A percentile compares a stretch with the other conserved stretches of the same genome.
phyloP scores from a whole-genome alignment of 2,329 filamentous ascomycete genomes.

The Akanthomyces dipterigenus region DNA sequence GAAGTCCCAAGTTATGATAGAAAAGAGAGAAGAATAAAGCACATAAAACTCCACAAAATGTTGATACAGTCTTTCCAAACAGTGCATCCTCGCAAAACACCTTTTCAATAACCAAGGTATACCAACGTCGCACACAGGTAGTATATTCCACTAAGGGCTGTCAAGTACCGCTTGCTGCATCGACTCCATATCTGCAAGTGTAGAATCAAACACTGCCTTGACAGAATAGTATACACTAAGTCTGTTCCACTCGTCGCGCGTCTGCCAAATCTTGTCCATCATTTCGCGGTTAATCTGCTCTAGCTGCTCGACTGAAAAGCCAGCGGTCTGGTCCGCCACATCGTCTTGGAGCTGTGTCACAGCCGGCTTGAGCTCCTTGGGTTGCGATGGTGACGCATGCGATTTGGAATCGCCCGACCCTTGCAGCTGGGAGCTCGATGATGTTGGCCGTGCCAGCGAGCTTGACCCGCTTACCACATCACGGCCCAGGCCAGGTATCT shows the following conservation, averaged over 20 bases:
- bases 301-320: slow-evolving; percentile 84
- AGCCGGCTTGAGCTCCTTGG: slow-evolving; percentile 39
- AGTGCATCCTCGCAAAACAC: slow-evolving; percentile 8
- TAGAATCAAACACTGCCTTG: slow-evolving; percentile 66
- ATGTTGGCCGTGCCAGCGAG: slow-evolving; percentile 30
- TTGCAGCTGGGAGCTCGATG: slow-evolving; percentile 27
- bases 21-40: not conserved
- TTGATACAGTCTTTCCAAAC: slow-evolving; percentile 12
- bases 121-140: not conserved
- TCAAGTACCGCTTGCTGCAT: slow-evolving; percentile 29
- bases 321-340: slow-evolving; percentile 62
- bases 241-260: slow-evolving; percentile 76
- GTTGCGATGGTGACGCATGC: slow-evolving; percentile 31
- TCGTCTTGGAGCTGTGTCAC: slow-evolving; percentile 54
- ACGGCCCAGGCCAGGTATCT: slow-evolving; percentile 44
- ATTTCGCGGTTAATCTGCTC: slow-evolving; percentile 87
- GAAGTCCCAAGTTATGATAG: not conserved
- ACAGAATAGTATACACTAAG: slow-evolving; percentile 61
- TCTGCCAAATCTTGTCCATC: slow-evolving; percentile 85
- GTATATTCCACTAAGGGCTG: not conserved
- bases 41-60: slow-evolving; percentile 1
- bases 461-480: slow-evolving; percentile 22
- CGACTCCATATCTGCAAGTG: slow-evolving; percentile 60
- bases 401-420: slow-evolving; percentile 4
- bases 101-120: not conserved